Evolutionary conservation across 768 basidiomycete species (phyloP).

Genomic region (Gymnopilus dilepis): DNA sequence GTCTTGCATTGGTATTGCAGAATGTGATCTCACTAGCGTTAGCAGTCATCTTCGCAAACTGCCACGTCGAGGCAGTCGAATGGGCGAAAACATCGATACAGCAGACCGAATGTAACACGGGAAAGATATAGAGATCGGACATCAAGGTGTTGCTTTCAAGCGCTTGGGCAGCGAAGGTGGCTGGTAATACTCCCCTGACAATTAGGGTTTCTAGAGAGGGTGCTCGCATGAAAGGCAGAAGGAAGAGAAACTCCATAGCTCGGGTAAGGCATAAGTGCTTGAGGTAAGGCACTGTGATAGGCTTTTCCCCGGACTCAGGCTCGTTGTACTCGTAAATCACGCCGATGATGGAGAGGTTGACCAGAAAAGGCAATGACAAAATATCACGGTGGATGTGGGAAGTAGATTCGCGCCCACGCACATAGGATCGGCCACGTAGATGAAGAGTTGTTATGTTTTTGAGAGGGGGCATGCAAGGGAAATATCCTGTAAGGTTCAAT

Average conservation of each 20-base stretch:
- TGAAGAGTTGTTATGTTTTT: slow-evolving; percentile 24
- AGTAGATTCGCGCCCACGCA: neutral
- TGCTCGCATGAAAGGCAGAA: slow-evolving; percentile 19
- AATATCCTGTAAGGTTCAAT: slow-evolving; percentile 14
- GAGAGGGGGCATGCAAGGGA: slow-evolving; percentile 14
- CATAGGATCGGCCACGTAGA: neutral
- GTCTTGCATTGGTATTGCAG: no score
- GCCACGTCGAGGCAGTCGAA: neutral
- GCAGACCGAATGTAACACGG: neutral
- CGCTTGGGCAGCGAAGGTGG: neutral
- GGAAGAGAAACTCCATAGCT: slow-evolving; percentile 4
- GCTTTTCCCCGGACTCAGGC: neutral
- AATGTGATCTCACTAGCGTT: neutral
- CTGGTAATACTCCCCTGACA: neutral
- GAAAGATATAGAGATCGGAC: slow-evolving; percentile 3
- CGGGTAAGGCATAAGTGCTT: slow-evolving; percentile 22
- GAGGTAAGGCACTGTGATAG: slow-evolving; percentile 19
- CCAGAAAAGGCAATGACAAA: slow-evolving; percentile 19
- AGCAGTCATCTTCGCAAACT: neutral
- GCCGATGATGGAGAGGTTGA: slow-evolving; percentile 22
- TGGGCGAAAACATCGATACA: neutral
- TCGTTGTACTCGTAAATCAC: slow-evolving; percentile 4
- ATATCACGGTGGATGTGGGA: slow-evolving; percentile 10
- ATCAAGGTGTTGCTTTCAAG: neutral
- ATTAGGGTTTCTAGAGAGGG: slow-evolving; percentile 27